A percentile compares a stretch with the other conserved stretches of the same genome.
Conservation (phyloP, 352 stramenopile genomes). For the Thalassiosira pacifica region DNA sequence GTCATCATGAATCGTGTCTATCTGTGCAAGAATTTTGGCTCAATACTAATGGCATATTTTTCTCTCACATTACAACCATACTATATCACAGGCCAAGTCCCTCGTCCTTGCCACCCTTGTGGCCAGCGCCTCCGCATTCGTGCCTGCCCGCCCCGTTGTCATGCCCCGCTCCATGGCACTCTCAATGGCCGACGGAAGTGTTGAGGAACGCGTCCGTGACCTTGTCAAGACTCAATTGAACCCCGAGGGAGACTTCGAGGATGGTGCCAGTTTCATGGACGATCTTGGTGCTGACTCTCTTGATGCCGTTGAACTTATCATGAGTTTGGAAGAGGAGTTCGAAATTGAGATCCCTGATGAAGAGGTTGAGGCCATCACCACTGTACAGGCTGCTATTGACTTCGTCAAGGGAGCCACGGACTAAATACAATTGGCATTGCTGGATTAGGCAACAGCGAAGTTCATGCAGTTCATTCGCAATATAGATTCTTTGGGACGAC, state of each 20-base stretch:
- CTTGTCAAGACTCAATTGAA: slow-evolving; percentile 66
- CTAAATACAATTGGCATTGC: slow-evolving; percentile 39
- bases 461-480: slow-evolving; percentile 35
- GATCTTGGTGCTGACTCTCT: slow-evolving; percentile 99
- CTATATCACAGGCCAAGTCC: slow-evolving; percentile 54
- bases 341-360: slow-evolving; percentile 92
- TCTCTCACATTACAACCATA: background rate
- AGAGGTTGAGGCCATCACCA: slow-evolving; percentile 81
- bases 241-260: slow-evolving; percentile 50
- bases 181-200: slow-evolving; percentile 44
- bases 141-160: slow-evolving; percentile 38
- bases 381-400: slow-evolving; percentile 80
- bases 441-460: slow-evolving; percentile 5
- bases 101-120: slow-evolving; percentile 76
- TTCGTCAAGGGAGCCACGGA: slow-evolving; percentile 73
- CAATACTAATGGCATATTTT: background rate
- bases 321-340: slow-evolving; percentile 99
- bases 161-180: slow-evolving; percentile 38
- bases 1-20: no score
- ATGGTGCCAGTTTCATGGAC: slow-evolving; percentile 93
- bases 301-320: slow-evolving; percentile 96
- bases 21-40: no score
- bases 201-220: slow-evolving; percentile 65
- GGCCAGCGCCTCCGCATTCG: slow-evolving; percentile 77
- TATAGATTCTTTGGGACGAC: slow-evolving; percentile 23